A percentile compares a stretch with the other conserved stretches of the same genome.
phyloP scores from a whole-genome alignment of 179 eudicot species.

The Beta lomatogona region DNA sequence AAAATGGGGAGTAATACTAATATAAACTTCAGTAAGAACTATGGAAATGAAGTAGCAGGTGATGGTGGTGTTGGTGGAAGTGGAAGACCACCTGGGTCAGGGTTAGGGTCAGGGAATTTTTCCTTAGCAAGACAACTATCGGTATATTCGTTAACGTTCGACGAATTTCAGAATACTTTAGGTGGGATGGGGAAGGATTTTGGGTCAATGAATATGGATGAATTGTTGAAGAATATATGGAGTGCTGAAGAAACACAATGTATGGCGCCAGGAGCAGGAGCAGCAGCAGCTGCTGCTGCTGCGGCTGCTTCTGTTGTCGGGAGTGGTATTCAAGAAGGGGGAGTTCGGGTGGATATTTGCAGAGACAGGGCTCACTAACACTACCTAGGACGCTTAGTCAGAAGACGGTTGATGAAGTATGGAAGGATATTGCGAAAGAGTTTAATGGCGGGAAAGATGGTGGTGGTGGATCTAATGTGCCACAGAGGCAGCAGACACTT shows the following conservation, averaged over 20 bases:
- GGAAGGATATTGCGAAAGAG: slow-evolving; percentile 71
- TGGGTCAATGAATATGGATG: slow-evolving; percentile 99
- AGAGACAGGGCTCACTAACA: slow-evolving; percentile 75
- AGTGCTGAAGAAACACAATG: slow-evolving; percentile 84
- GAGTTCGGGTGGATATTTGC: slow-evolving; percentile 51
- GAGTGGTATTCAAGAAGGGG: slow-evolving; percentile 35
- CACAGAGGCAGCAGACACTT: slow-evolving; percentile 64
- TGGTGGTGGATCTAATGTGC: slow-evolving; percentile 40
- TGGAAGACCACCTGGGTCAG: slow-evolving; percentile 57
- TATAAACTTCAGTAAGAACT: slow-evolving; percentile 58
- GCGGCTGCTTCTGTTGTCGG: slow-evolving; percentile 29
- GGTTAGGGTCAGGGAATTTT: slow-evolving; percentile 66
- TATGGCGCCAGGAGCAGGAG: slow-evolving; percentile 36
- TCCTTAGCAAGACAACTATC: slow-evolving; percentile 74
- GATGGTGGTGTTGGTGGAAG: slow-evolving; percentile 47
- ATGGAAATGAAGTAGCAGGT: slow-evolving; percentile 44
- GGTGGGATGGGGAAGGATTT: slow-evolving; percentile 74
- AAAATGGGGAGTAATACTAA: slow-evolving; percentile 70
- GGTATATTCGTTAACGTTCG: slow-evolving; percentile 77
- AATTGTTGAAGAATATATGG: slow-evolving; percentile 85
- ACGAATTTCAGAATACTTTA: slow-evolving; percentile 74
- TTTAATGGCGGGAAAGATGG: slow-evolving; percentile 42
- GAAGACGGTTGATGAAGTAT: slow-evolving; percentile 91
- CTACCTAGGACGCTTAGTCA: slow-evolving; percentile 82
- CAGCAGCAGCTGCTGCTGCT: slow-evolving; percentile 23